A percentile compares a stretch with the other conserved stretches of the same genome.
These are phyloP conservation scores for Boletus rufocinnamomeus DNA, from an alignment of 768 basidiomycete species.

Conservation along the genomic window DNA sequence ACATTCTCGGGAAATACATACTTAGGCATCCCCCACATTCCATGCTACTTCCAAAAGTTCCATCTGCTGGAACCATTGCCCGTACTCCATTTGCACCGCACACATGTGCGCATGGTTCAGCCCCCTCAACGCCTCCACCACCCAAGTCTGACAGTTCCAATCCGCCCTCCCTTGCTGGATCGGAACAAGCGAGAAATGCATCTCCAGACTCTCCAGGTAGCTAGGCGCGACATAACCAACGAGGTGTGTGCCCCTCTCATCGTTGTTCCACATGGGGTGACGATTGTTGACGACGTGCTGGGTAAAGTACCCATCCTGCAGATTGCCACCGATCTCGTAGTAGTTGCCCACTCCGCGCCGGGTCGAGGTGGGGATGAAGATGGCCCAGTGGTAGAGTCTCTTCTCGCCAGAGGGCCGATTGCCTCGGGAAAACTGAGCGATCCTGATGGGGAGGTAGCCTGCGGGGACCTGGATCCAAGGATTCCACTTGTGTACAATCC, in stretches of 20 bases:
- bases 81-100: conserved; percentile 19
- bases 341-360: conserved; percentile 23
- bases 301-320: conserved; percentile 12
- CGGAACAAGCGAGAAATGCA: conserved; percentile 13
- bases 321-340: conserved; percentile 19
- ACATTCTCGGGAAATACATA: background rate
- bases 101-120: conserved; percentile 15
- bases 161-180: conserved; percentile 12
- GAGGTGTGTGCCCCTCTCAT: conserved; percentile 17
- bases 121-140: conserved; percentile 20
- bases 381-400: conserved; percentile 21
- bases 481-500: conserved; percentile 5
- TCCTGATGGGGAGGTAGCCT: conserved; percentile 17
- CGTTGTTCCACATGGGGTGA: conserved; percentile 17
- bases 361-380: conserved; percentile 25
- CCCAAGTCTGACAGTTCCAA: conserved; percentile 27
- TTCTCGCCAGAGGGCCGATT: background rate
- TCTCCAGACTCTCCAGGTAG: conserved; percentile 5
- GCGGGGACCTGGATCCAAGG: conserved; percentile 11
- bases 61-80: conserved; percentile 17
- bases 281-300: conserved; percentile 21
- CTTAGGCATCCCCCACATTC: conserved; percentile 19
- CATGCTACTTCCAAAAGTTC: conserved; percentile 17
- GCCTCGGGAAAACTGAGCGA: conserved; percentile 19
- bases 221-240: conserved; percentile 14